Evolutionary conservation across 2,329 filamentous ascomycete genomes (phyloP).

Genomic region (Stenocarpella maydis): DNA sequence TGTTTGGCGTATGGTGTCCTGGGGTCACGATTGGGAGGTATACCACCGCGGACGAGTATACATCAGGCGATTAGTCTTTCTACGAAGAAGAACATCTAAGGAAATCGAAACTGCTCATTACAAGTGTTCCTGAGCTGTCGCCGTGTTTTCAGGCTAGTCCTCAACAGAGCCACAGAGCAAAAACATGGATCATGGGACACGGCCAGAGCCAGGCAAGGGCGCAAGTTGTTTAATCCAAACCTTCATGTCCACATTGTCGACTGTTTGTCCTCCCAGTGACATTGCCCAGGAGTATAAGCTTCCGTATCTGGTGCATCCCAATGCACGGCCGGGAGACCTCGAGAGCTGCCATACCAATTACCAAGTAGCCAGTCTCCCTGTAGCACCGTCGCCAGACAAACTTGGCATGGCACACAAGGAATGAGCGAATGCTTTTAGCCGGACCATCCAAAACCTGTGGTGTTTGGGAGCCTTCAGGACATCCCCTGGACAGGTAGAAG

Average conservation of each 20-base stretch:
- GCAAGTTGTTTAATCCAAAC: not conserved
- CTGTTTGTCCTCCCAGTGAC: not conserved
- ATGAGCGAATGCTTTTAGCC: not conserved
- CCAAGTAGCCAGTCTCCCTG: not conserved
- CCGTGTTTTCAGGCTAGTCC: not conserved
- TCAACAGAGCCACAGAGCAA: not conserved
- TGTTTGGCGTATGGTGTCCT: slow-evolving; percentile 25
- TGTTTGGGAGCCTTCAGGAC: not conserved
- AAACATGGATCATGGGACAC: not conserved
- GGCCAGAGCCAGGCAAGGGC: not conserved
- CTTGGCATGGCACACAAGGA: not conserved
- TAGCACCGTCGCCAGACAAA: not conserved
- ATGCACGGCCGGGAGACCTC: not conserved
- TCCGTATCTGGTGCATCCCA: not conserved
- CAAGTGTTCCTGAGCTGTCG: not conserved
- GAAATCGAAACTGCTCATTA: not conserved
- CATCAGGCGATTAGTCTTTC: not conserved
- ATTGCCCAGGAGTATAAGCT: not conserved
- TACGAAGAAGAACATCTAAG: not conserved
- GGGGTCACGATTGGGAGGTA: not conserved
- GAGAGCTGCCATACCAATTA: not conserved
- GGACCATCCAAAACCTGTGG: not conserved
- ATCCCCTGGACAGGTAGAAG: not conserved
- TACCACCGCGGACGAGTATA: not conserved
- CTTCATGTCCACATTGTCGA: not conserved